Evolutionary conservation across 1,284 basidiomycete genomes (phyloP), one percentile per base, ranked within the genome.

Genomic region (Cutaneotrichosporon cavernicola): DNA sequence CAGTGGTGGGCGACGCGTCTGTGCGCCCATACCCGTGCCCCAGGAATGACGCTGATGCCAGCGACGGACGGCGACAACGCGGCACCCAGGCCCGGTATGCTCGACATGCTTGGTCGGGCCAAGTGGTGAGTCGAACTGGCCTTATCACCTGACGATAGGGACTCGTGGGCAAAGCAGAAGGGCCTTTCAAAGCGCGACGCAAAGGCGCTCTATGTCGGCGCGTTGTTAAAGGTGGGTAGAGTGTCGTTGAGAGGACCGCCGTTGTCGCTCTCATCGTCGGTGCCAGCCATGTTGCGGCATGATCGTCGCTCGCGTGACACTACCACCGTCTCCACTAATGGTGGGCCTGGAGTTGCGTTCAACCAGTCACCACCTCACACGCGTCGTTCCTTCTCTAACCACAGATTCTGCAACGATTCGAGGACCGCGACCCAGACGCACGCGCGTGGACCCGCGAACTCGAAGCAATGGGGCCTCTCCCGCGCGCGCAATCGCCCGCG

Each of bases 151-250:
- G 56, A 52, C 43, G 8, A 30, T n/a, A 69, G 92, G 92, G 93
- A 96, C 81, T 92, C 92, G 36, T 97, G 94, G 94, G 87, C 89
- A 55, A 94, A 92, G 74, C 91, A 95, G 75, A 89, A 88, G 70
- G 92, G 94, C 67, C 76, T 94, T 40, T 86, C 88, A 63, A 77
- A 86, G 34, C 85, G 85, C 64, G 90, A 95, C 75, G 93, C 94
- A 2, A 97, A 94, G 81, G 89, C 88, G 85, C 81, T 89, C 47
- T 97, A 97, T 80, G 91, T 96, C 4, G 90, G 92, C 67, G 90
- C 90, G 16, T 81, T 97, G 63, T 79, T 95, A 58, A 91, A 91
- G 84, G 92, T 90, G 73, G 49, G 82, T 69, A 32, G 58, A 13
- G 34, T 58, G 8, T 3, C 7, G 16, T 18, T 5, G 34, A 36